phyloP scores from a whole-genome alignment of 371 early-diverging fungal species.

The Mortierella sp. region DNA sequence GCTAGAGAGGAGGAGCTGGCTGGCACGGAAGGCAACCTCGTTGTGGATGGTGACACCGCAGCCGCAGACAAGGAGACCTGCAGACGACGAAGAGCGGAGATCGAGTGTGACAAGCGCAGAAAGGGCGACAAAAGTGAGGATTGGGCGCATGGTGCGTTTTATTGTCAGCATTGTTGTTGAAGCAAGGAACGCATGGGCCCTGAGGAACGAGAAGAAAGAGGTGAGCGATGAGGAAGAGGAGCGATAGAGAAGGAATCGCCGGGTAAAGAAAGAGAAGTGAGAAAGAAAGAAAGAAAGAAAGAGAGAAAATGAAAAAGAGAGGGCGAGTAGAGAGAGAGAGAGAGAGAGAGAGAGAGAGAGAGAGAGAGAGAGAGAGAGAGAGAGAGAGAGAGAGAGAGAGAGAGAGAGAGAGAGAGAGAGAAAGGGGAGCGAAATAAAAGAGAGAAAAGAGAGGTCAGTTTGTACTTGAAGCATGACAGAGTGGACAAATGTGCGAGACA shows the following conservation, averaged over 20 bases:
- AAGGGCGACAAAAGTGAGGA: too few species aligned
- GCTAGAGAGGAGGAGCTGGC: slow-evolving; percentile 51
- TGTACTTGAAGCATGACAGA: not conserved
- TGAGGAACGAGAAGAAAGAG: too few species aligned
- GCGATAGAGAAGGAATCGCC: too few species aligned
- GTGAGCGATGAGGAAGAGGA: too few species aligned
- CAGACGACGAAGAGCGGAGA: too few species aligned
- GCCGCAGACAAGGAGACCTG: slow-evolving; percentile 10
- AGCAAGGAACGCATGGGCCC: too few species aligned
- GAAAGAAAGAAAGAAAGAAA: not conserved
- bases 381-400: not conserved
- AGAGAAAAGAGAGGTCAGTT: not conserved
- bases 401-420: not conserved
- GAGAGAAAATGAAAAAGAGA: not conserved
- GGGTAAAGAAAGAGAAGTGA: too few species aligned
- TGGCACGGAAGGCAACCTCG: slow-evolving; percentile 62
- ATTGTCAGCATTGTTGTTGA: too few species aligned
- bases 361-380: not conserved
- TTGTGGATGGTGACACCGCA: slow-evolving; percentile 67
- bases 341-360: not conserved
- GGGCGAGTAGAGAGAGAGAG: too few species aligned
- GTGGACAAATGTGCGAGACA: not conserved
- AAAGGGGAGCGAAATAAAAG: not conserved
- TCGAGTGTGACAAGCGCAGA: too few species aligned
- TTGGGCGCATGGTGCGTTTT: too few species aligned